Conservation (phyloP, 2,329 filamentous ascomycete species). For the Penicillium sp. region DNA sequence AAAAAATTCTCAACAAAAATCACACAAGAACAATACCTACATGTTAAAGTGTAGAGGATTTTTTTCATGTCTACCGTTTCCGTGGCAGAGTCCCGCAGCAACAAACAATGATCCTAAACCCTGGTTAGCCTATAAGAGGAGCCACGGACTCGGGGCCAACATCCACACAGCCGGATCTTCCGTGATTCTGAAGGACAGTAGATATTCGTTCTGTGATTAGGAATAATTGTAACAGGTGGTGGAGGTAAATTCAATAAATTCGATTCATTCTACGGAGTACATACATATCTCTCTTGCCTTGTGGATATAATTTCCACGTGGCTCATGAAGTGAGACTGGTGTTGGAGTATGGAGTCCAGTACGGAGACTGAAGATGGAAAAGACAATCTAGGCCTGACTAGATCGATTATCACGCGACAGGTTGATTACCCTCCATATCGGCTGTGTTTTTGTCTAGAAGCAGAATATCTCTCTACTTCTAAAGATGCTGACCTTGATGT, state of each 20-base stretch:
- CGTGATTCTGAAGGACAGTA: conserved; percentile 1
- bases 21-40: neutral
- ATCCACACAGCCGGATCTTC: neutral
- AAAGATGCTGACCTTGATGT: neutral
- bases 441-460: neutral
- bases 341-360: neutral
- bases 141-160: conserved; percentile 16
- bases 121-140: conserved; percentile 2
- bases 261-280: neutral
- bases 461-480: neutral
- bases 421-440: neutral
- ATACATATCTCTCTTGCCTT: neutral
- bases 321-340: conserved; percentile 2
- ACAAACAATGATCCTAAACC: conserved; percentile 19
- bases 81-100: neutral
- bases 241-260: too few relatives aligned
- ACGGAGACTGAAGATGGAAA: neutral
- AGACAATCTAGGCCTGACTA: neutral
- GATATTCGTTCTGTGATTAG: neutral
- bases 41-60: too few relatives aligned
- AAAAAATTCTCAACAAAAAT: neutral
- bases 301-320: conserved; percentile 20
- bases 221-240: conserved; percentile 1
- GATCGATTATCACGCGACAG: neutral
- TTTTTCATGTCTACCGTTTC: neutral